These are phyloP conservation scores for Corymbia calophylla DNA, from an alignment of 441 rosid genomes.

Conservation along the genomic window DNA sequence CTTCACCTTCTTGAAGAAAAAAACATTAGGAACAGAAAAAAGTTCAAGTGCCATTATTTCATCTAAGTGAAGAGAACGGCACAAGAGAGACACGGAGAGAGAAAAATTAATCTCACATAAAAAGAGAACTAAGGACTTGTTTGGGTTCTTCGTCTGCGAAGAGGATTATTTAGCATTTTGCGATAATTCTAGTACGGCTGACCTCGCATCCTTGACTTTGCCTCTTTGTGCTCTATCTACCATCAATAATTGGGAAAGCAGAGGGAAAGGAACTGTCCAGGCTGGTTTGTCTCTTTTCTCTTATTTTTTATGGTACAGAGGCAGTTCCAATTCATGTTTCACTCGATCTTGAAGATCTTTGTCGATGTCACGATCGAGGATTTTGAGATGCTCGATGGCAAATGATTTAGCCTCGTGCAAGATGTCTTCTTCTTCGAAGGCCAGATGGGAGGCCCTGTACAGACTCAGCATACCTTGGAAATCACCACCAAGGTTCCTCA, in stretches of 20 bases:
- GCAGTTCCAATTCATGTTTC: slow-evolving; percentile 27
- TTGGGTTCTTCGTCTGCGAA: no score
- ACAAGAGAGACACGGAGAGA: neutral
- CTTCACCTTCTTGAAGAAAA: neutral
- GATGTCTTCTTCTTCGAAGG: neutral
- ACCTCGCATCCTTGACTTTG: no score
- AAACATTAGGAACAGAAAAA: no score
- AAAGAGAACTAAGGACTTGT: no score
- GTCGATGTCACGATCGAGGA: neutral
- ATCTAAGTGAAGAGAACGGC: neutral
- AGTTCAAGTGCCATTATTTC: neutral
- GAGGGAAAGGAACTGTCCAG: neutral
- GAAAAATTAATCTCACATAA: no score
- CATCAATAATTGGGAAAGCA: neutral
- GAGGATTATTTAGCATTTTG: no score
- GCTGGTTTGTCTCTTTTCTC: neutral
- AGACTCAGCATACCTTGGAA: neutral
- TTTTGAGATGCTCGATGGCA: neutral
- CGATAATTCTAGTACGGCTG: no score
- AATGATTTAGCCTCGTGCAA: neutral
- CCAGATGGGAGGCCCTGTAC: neutral
- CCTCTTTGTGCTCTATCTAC: neutral
- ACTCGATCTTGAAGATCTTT: neutral
- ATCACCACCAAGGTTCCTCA: neutral
- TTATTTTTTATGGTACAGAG: slow-evolving; percentile 7